Evolutionary conservation across 1,139 yeast genomes (phyloP).

Genomic region (Suhomyces atakaporum): DNA sequence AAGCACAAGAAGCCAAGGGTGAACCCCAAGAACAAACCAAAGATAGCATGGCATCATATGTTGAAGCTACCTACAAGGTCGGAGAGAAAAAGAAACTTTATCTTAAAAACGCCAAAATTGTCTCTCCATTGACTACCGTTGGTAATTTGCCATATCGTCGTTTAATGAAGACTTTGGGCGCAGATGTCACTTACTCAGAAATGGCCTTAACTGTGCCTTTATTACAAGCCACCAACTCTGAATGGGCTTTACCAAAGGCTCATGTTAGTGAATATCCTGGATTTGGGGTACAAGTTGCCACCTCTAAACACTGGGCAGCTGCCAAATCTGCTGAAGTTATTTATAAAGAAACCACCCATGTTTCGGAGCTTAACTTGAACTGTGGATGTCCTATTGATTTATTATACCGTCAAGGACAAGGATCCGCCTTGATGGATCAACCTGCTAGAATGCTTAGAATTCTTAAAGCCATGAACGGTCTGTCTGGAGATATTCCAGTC

Average conservation of each 20-base stretch:
- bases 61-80: constrained; percentile 76
- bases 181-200: constrained; percentile 91
- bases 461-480: constrained; percentile 84
- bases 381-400: constrained; percentile 98
- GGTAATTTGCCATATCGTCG: constrained; percentile 96
- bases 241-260: constrained; percentile 97
- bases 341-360: constrained; percentile 51
- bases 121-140: constrained; percentile 95
- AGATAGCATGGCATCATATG: constrained; percentile 53
- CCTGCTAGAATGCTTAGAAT: constrained; percentile 79
- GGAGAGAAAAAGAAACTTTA: constrained; percentile 79
- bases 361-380: constrained; percentile 83
- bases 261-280: constrained; percentile 82
- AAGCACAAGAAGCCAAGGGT: constrained; percentile 20
- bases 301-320: constrained; percentile 91
- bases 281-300: constrained; percentile 92
- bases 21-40: constrained; percentile 25
- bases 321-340: constrained; percentile 86
- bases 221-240: constrained; percentile 86
- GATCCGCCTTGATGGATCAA: constrained; percentile 89
- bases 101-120: constrained; percentile 73
- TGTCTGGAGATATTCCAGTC: constrained; percentile 86
- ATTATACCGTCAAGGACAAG: constrained; percentile 90
- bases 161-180: constrained; percentile 86
- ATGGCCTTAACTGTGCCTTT: constrained; percentile 91